Evolutionary conservation across 805 yeast genomes (phyloP).

Genomic region (Monosporozyma unispora): DNA sequence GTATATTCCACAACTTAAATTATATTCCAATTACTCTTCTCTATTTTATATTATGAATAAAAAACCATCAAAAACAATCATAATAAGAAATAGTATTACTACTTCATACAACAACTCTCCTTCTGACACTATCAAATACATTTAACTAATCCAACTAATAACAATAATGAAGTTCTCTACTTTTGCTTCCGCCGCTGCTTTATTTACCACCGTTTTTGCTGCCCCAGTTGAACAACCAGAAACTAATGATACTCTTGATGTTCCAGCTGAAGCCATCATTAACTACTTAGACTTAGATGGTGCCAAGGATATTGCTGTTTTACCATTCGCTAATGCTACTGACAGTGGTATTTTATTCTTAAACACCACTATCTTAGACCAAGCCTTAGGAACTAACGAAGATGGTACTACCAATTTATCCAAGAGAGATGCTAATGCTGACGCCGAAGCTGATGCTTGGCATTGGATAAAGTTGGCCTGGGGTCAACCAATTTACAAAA

Average conservation of each 20-base stretch:
- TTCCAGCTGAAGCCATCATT: slow-evolving; percentile 28
- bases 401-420: slow-evolving; percentile 3
- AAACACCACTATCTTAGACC: slow-evolving; percentile 25
- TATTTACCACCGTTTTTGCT: slow-evolving; percentile 12
- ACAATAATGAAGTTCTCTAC: slow-evolving; percentile 16
- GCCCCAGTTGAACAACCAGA: slow-evolving; percentile 19
- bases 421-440: slow-evolving; percentile 14
- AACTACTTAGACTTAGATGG: slow-evolving; percentile 25
- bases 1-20: background rate
- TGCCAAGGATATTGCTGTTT: slow-evolving; percentile 20
- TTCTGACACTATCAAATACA: background rate
- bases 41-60: background rate
- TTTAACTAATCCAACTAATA: background rate
- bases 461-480: slow-evolving; percentile 20
- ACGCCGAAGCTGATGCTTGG: slow-evolving; percentile 19
- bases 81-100: background rate
- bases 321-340: slow-evolving; percentile 25
- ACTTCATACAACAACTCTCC: background rate
- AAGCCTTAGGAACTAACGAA: slow-evolving; percentile 12
- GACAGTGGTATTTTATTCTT: slow-evolving; percentile 24
- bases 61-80: background rate
- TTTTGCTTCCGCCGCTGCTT: slow-evolving; percentile 10
- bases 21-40: background rate
- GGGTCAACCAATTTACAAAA: slow-evolving; percentile 17
- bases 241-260: slow-evolving; percentile 7